phyloP scores from a whole-genome alignment of 2,329 filamentous ascomycete genomes.

The Elsinoe arachidis region DNA sequence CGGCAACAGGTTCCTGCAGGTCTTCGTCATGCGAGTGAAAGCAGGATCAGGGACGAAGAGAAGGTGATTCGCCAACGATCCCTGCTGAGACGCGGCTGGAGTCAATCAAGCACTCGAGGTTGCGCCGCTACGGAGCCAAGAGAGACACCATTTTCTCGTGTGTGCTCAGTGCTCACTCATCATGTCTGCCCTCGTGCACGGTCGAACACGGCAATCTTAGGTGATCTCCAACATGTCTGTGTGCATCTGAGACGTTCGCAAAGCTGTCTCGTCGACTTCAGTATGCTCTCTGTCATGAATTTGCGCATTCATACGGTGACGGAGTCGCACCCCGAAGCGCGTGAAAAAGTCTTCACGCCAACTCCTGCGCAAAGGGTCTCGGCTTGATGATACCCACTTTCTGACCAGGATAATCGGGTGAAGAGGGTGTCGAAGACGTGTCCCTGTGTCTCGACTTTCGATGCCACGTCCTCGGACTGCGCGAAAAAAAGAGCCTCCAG shows the following conservation, averaged over 20 bases:
- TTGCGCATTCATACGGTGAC: background rate
- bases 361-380: background rate
- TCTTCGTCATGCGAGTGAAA: background rate
- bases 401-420: background rate
- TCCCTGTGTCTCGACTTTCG: background rate
- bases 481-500: background rate
- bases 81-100: too few relatives aligned
- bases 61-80: background rate
- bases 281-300: background rate
- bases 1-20: background rate
- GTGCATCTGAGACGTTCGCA: background rate
- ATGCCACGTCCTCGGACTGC: background rate
- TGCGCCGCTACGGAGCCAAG: constrained; percentile 4
- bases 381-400: background rate
- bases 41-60: background rate
- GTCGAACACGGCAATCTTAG: background rate
- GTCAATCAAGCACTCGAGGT: background rate
- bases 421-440: background rate
- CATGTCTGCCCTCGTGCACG: background rate
- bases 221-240: background rate
- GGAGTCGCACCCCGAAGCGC: background rate
- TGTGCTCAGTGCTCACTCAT: background rate
- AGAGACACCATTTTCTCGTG: background rate
- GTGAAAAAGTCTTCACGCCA: background rate
- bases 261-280: background rate